phyloP scores from a whole-genome alignment of 106 monocot species.

The Triglochin maritima region DNA sequence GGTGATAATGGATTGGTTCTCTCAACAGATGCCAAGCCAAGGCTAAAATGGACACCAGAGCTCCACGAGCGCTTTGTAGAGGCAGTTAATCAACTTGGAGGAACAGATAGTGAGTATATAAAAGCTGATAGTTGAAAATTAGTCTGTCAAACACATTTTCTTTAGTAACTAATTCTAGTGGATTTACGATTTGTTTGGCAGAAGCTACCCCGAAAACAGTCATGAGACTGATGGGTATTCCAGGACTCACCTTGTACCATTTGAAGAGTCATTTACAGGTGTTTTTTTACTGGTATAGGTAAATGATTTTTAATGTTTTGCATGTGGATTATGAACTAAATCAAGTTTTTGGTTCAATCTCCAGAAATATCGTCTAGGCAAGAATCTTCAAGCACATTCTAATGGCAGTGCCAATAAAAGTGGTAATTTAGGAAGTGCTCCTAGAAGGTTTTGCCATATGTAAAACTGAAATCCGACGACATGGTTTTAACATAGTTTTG shows the following conservation, averaged over 20 bases:
- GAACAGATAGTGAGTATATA: conserved; percentile 74
- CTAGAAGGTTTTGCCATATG: neutral
- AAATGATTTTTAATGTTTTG: neutral
- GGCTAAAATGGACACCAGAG: conserved; percentile 86
- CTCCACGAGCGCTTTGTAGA: conserved; percentile 82
- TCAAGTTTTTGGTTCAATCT: neutral
- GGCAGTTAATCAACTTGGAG: conserved; percentile 89
- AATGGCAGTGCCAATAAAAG: conserved; percentile 23
- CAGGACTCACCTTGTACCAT: conserved; percentile 83
- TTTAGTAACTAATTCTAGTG: neutral
- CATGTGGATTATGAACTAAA: neutral
- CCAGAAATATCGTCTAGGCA: conserved; percentile 78
- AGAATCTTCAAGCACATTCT: conserved; percentile 55
- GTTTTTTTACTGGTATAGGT: neutral
- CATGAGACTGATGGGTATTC: conserved; percentile 92
- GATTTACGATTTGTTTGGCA: conserved; percentile 12
- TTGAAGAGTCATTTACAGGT: conserved; percentile 94
- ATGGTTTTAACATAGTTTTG: neutral
- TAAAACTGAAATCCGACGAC: neutral
- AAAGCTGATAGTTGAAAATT: neutral
- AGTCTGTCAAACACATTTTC: no score
- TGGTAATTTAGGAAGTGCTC: conserved; percentile 21
- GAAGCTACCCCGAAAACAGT: conserved; percentile 91
- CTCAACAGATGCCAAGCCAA: conserved; percentile 90
- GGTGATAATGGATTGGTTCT: conserved; percentile 62